phyloP scores from a whole-genome alignment of 2,329 filamentous ascomycete genomes.

The Sclerotinia glacialis region DNA sequence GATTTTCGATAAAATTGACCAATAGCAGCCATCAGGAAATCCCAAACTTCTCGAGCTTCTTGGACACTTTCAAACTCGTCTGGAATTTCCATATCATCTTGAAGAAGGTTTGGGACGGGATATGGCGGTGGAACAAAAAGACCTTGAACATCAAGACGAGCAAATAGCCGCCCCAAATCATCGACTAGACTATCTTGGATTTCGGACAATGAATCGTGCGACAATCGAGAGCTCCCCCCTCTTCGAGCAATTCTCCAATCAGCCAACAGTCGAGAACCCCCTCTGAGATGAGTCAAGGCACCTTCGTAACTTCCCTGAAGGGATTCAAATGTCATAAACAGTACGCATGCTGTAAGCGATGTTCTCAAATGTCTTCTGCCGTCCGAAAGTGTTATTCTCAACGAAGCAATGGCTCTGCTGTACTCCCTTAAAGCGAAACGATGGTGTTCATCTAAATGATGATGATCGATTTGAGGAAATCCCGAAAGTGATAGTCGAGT shows the following conservation, averaged over 20 bases:
- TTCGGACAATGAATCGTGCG: conserved; percentile 38
- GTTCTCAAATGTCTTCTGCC: conserved; percentile 37
- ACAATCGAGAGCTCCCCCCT: conserved; percentile 35
- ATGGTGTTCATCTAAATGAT: conserved; percentile 38
- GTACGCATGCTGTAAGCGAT: conserved; percentile 36
- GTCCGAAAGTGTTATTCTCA: conserved; percentile 35
- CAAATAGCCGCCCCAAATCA: conserved; percentile 38
- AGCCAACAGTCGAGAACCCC: conserved; percentile 36
- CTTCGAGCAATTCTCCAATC: conserved; percentile 38
- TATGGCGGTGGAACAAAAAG: conserved; percentile 38
- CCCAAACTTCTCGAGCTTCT: conserved; percentile 36
- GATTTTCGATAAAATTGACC: conserved; percentile 38
- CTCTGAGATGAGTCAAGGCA: conserved; percentile 36
- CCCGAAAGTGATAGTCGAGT: conserved; percentile 36
- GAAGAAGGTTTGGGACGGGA: conserved; percentile 37
- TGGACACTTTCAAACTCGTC: conserved; percentile 35
- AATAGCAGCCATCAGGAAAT: conserved; percentile 39
- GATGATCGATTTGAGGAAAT: conserved; percentile 38
- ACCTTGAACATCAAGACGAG: conserved; percentile 37
- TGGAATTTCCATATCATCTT: conserved; percentile 35
- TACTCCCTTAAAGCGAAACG: conserved; percentile 37
- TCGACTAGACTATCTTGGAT: conserved; percentile 39
- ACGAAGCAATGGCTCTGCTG: conserved; percentile 36
- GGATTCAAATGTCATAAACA: conserved; percentile 39
- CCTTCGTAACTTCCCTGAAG: conserved; percentile 39